phyloP scores from a whole-genome alignment of 768 basidiomycete genomes.

The Mycena alexandri region DNA sequence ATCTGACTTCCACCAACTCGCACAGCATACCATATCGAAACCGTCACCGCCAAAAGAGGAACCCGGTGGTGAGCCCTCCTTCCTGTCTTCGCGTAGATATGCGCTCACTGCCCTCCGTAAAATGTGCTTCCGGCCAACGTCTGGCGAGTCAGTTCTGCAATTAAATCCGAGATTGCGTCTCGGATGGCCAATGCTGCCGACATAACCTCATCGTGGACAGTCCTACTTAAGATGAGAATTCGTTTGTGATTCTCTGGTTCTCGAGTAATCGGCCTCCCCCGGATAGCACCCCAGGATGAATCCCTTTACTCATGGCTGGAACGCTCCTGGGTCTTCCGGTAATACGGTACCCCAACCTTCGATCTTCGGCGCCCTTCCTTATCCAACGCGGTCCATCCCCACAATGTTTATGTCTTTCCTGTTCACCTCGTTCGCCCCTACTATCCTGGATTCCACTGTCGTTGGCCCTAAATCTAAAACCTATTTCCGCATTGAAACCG shows the following conservation, averaged over 20 bases:
- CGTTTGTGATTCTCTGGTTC: neutral
- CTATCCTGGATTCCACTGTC: slow-evolving; percentile 59
- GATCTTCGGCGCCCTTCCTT: slow-evolving; percentile 33
- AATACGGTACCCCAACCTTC: slow-evolving; percentile 22
- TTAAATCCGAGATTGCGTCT: neutral
- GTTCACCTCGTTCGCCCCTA: slow-evolving; percentile 55
- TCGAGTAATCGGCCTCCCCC: slow-evolving; percentile 20
- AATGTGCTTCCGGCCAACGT: neutral
- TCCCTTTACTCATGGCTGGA: slow-evolving; percentile 28
- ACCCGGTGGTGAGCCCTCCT: neutral
- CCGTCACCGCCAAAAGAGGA: neutral
- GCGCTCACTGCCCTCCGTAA: slow-evolving; percentile 5
- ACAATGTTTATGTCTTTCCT: slow-evolving; percentile 53
- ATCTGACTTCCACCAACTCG: neutral
- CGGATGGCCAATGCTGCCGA: neutral
- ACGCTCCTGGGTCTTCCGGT: slow-evolving; percentile 16
- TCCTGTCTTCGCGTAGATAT: neutral
- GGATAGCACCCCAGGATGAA: slow-evolving; percentile 21
- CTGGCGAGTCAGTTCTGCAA: neutral
- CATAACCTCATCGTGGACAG: neutral
- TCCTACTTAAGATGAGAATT: neutral
- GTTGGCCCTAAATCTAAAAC: slow-evolving; percentile 56
- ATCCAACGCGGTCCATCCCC: slow-evolving; percentile 2
- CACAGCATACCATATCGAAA: neutral
- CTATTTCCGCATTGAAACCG: slow-evolving; percentile 56